A percentile compares a stretch with the other conserved stretches of the same genome.
These are phyloP conservation scores for Trichoderma brevicompactum DNA, from an alignment of 2,329 filamentous ascomycete species.

Conservation along the genomic window DNA sequence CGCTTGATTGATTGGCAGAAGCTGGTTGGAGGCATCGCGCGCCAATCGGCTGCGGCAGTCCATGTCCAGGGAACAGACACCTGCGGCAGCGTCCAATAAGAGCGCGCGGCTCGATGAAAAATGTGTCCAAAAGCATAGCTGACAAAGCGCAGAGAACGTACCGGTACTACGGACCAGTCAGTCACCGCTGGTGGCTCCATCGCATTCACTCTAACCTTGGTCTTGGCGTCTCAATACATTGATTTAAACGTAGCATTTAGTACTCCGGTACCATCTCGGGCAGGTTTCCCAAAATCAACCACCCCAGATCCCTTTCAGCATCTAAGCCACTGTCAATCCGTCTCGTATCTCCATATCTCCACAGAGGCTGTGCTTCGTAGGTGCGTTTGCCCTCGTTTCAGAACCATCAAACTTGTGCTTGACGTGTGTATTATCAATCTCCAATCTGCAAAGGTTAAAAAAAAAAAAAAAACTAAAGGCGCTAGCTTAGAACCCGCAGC, in stretches of 20 bases:
- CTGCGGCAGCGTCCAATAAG: slow-evolving; percentile 3
- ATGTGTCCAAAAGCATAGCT: neutral
- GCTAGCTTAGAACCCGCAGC: neutral
- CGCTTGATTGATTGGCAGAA: neutral
- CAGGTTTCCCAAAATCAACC: neutral
- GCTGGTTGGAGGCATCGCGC: neutral
- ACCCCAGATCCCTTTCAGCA: neutral
- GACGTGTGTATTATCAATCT: no score
- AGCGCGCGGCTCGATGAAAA: neutral
- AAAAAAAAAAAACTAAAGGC: no score
- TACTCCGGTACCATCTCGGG: no score
- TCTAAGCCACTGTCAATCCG: neutral
- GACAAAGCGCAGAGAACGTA: slow-evolving; percentile 1
- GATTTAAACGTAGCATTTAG: no score
- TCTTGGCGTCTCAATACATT: no score
- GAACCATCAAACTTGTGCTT: no score
- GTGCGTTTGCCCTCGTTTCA: neutral
- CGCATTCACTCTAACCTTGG: no score
- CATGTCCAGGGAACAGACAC: neutral
- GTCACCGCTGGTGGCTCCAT: no score
- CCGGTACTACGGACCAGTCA: neutral
- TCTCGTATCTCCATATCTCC: no score
- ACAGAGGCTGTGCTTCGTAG: slow-evolving; percentile 7
- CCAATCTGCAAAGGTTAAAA: no score
- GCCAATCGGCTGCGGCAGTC: slow-evolving; percentile 3